Percentiles rank a stretch among this genome's conserved stretches.
Conservation (phyloP, 352 stramenopile species). For the Phytophthora quininea region DNA sequence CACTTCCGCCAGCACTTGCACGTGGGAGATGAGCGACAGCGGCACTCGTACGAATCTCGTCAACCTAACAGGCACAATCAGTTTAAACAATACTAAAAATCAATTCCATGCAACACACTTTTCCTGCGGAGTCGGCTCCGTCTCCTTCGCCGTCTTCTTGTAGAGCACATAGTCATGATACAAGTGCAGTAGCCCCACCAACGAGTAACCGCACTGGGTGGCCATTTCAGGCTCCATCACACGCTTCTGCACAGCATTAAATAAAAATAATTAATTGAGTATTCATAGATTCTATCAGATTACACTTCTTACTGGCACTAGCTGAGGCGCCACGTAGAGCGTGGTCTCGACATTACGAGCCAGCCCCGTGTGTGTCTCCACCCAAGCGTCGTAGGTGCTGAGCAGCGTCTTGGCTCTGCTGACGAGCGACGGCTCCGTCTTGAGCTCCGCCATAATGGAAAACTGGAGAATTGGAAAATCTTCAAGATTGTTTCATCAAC, state of each 20-base stretch:
- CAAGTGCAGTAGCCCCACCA: slow-evolving; percentile 75
- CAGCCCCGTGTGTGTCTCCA: slow-evolving; percentile 57
- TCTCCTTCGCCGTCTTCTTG: slow-evolving; percentile 44
- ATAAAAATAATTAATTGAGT: background rate
- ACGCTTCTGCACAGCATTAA: slow-evolving; percentile 39
- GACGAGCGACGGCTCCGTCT: slow-evolving; percentile 1
- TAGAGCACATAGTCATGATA: slow-evolving; percentile 88
- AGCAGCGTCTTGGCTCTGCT: slow-evolving; percentile 24
- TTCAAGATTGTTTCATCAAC: slow-evolving; percentile 5
- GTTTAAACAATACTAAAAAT: background rate
- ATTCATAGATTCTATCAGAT: background rate
- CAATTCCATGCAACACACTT: slow-evolving; percentile 27
- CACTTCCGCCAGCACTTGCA: slow-evolving; percentile 84
- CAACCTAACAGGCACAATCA: slow-evolving; percentile 32
- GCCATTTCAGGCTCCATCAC: slow-evolving; percentile 67
- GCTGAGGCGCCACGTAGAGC: slow-evolving; percentile 77
- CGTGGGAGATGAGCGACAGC: slow-evolving; percentile 77
- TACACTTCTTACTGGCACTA: slow-evolving; percentile 55
- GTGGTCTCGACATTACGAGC: slow-evolving; percentile 82
- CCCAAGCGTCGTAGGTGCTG: slow-evolving; percentile 69
- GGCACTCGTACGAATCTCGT: slow-evolving; percentile 67
- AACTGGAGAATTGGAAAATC: background rate
- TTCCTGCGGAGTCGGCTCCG: slow-evolving; percentile 27
- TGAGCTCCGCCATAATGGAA: no score
- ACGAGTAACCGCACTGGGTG: slow-evolving; percentile 78